Evolutionary conservation across 768 basidiomycete genomes (phyloP), one percentile per base, ranked within the genome.

Genomic region (Tricholoma matsutake): DNA sequence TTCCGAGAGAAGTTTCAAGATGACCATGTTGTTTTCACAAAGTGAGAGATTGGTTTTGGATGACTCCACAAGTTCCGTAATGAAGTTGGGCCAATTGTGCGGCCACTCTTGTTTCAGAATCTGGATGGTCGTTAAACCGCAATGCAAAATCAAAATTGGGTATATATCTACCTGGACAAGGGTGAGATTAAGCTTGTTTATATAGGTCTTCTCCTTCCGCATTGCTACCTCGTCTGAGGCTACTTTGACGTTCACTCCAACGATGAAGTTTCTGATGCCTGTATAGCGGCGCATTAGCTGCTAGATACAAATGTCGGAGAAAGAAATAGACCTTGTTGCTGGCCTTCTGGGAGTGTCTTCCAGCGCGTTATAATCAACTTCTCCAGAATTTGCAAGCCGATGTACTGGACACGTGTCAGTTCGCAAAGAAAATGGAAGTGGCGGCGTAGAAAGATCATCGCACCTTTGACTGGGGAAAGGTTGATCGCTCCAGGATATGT

Each of bases 21-120:
- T 98, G 73, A 94, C 85, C 97, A 99, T 99, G 79, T 99, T 99
- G 83, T 99, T 99, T 79, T 99, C 97, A 82, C 97, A 98, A 29
- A 98, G 84, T 1, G 92, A 88, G 34, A 98, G 85, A 71, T 95
- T 98, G 43, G 93, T 94, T 75, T 96, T 96, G 49, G 96, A 98
- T 9, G 96, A 97, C 67, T 95, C 90, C 62, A 98, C 94, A 54
- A 98, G 91, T 75, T 98, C 96, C 10, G 92, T 87, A 68, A 98
- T 97, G 80, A 98, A 98, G 20, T 84, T 92, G 31, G 96, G 96
- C 97, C 97, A 99, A 70, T 96, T 94, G 73, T 97, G 93, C 22
- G 96, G 96, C 97, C 97, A 99, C 73, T 98, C 97, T 80, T 98
- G 97, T 76, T 98, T 99, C 64, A 99, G 80, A 63, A 99, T 97